Evolutionary conservation across 2,329 filamentous ascomycete species (phyloP).

Genomic region (Emericellopsis cladophorae): DNA sequence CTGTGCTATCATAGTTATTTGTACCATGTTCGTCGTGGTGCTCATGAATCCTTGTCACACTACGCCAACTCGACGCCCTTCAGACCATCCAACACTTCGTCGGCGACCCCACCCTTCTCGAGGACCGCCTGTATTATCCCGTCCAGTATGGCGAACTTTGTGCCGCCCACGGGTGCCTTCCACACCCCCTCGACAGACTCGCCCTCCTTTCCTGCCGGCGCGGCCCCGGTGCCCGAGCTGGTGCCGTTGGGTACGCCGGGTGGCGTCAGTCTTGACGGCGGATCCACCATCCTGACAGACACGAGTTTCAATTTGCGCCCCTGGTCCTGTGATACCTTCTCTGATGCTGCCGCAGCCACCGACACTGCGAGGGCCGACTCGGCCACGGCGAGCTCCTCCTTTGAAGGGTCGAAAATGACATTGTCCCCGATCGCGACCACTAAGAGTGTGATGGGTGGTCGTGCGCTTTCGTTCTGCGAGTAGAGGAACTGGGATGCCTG

Average conservation of each 20-base stretch:
- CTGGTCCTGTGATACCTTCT: slow-evolving; percentile 23
- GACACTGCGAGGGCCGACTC: slow-evolving; percentile 82
- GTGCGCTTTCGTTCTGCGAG: slow-evolving; percentile 31
- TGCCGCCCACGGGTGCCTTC: slow-evolving; percentile 73
- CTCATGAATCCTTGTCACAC: not conserved
- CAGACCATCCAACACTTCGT: slow-evolving; percentile 74
- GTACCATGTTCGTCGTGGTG: not conserved
- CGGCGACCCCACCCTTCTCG: slow-evolving; percentile 65
- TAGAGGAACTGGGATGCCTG: slow-evolving; percentile 71
- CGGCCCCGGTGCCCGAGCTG: slow-evolving; percentile 30
- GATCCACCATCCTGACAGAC: slow-evolving; percentile 61
- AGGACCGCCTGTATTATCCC: slow-evolving; percentile 67
- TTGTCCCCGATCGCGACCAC: slow-evolving; percentile 79
- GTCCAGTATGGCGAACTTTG: slow-evolving; percentile 61
- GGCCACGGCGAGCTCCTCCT: slow-evolving; percentile 86
- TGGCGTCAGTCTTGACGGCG: slow-evolving; percentile 59
- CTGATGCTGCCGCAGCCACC: slow-evolving; percentile 39
- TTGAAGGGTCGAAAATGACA: slow-evolving; percentile 85
- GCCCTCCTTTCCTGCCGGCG: slow-evolving; percentile 21
- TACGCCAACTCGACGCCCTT: slow-evolving; percentile 60
- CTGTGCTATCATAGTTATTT: not conserved
- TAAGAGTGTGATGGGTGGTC: slow-evolving; percentile 80
- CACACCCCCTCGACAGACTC: slow-evolving; percentile 56
- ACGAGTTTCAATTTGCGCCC: slow-evolving; percentile 42
- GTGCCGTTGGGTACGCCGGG: slow-evolving; percentile 54